These are phyloP conservation scores for Aspergillus melleus DNA, from an alignment of 2,329 filamentous ascomycete genomes.

Conservation along the genomic window DNA sequence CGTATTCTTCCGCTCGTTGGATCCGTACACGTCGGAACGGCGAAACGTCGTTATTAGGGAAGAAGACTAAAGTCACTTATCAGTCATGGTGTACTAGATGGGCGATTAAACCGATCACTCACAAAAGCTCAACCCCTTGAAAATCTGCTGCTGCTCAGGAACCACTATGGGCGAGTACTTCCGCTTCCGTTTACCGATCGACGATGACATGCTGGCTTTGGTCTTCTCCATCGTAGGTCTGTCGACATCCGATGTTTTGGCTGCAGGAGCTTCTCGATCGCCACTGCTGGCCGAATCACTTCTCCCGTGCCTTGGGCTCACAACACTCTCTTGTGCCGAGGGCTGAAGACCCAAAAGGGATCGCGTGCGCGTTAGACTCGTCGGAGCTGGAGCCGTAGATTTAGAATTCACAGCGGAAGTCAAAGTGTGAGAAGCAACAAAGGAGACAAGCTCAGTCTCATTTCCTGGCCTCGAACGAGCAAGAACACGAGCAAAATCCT, in stretches of 20 bases:
- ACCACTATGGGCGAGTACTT: conserved; percentile 45
- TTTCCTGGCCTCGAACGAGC: not conserved
- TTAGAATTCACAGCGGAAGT: not conserved
- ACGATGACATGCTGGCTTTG: conserved; percentile 7
- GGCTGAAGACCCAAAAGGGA: conserved; percentile 5
- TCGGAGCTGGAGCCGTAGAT: not conserved
- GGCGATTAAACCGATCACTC: conserved; percentile 16
- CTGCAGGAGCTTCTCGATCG: not conserved
- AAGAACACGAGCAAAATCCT: conserved; percentile 21
- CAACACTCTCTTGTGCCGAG: not conserved
- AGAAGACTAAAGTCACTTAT: conserved; percentile 57
- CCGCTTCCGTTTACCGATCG: conserved; percentile 28
- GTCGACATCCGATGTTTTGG: conserved; percentile 16
- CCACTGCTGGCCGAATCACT: not conserved
- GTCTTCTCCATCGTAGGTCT: conserved; percentile 11
- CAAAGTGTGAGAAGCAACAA: not conserved
- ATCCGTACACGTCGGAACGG: conserved; percentile 70
- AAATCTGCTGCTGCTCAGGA: conserved; percentile 58
- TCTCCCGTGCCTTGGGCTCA: not conserved
- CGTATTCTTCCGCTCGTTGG: conserved; percentile 70
- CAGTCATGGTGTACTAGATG: not conserved
- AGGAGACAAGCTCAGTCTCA: not conserved
- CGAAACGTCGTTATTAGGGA: conserved; percentile 76
- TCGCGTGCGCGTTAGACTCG: not conserved
- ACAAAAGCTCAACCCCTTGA: conserved; percentile 63